Base-by-base conservation (phyloP, 148 eudicot species). In the Selenicereus undatus region DNA sequence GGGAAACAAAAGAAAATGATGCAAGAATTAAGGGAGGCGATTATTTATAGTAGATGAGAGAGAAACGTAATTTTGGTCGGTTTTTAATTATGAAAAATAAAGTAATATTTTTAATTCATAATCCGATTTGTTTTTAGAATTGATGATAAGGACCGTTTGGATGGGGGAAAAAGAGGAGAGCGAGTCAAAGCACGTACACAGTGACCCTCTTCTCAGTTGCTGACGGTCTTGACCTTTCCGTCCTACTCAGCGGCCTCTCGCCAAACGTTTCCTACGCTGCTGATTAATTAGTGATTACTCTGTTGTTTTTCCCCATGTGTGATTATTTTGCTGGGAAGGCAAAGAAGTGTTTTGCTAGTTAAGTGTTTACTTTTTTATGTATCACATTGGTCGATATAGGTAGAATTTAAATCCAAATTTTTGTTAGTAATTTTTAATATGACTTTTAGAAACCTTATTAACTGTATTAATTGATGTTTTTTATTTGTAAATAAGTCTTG, bases 111-210 rank as follows among this genome's bases (percentile, higher is more conserved):
- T 39, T 39, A 39, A 39, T 39, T 39, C 43, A 4, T 39, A 39
- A 39, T 39, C 43, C 43, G 8, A 39, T 39, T 39, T 39, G 43
- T 39, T 39, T 39, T 39, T 72, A 39, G 51, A 52, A 50, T 24
- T 74, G 21, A 50, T 24, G 54, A 45, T 73, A 43, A 45, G 56
- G 76, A 73, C 76, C 45, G 76, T 43, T 73, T 73, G 76, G 54
- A 4, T 0, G 4, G 18, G 30, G 56, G 56, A 17, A 26, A 73
- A 39, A 26, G 51, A 73, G 56, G 5, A 73, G 30, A 24, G 56
- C 43, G 7, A n/a, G 30, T 42, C 11, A 6, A 16, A 36, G 48
- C 29, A 60, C 26, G 65, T 22, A 60, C 65, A 60, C 65, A 60
- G 29, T 64, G 0, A 64, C 29, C 29, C 68, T 24, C 13, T 24